These are phyloP conservation scores for Lentinula edodes DNA, from an alignment of 768 basidiomycete species.

Conservation along the genomic window DNA sequence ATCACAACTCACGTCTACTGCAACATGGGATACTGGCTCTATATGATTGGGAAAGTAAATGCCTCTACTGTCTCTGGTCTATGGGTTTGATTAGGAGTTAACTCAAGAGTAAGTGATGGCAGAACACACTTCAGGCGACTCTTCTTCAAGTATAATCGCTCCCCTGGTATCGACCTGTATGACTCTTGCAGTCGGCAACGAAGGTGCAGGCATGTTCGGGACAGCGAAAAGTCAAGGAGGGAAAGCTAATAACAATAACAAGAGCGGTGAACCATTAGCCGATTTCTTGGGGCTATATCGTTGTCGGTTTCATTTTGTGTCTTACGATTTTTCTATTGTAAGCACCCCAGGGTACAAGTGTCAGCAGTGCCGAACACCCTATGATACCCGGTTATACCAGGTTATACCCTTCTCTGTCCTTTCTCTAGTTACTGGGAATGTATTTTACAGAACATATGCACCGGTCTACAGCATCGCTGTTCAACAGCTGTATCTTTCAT, in stretches of 20 bases:
- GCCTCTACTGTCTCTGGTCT: slow-evolving; percentile 92
- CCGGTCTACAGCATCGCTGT: neutral
- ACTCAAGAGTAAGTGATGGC: slow-evolving; percentile 5
- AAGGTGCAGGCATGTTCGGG: slow-evolving; percentile 41
- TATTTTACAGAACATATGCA: neutral
- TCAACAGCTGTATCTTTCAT: neutral
- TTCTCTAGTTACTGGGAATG: neutral
- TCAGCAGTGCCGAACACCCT: neutral
- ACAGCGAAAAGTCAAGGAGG: neutral
- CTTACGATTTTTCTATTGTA: slow-evolving; percentile 22
- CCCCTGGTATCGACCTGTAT: slow-evolving; percentile 96
- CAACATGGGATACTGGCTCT: slow-evolving; percentile 95
- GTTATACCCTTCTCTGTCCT: too few relatives aligned
- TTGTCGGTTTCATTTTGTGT: slow-evolving; percentile 14
- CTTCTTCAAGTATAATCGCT: slow-evolving; percentile 88
- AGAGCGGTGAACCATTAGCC: neutral
- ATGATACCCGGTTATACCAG: neutral
- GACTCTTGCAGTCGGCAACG: slow-evolving; percentile 75
- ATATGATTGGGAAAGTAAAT: slow-evolving; percentile 98
- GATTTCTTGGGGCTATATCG: neutral
- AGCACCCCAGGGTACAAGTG: slow-evolving; percentile 7
- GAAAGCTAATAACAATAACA: neutral
- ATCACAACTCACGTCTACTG: slow-evolving; percentile 75
- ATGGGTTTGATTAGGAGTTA: slow-evolving; percentile 10
- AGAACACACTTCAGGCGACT: slow-evolving; percentile 76